Evolutionary conservation across 2,329 filamentous ascomycete species (phyloP).

Genomic region (Talaromyces sp.): DNA sequence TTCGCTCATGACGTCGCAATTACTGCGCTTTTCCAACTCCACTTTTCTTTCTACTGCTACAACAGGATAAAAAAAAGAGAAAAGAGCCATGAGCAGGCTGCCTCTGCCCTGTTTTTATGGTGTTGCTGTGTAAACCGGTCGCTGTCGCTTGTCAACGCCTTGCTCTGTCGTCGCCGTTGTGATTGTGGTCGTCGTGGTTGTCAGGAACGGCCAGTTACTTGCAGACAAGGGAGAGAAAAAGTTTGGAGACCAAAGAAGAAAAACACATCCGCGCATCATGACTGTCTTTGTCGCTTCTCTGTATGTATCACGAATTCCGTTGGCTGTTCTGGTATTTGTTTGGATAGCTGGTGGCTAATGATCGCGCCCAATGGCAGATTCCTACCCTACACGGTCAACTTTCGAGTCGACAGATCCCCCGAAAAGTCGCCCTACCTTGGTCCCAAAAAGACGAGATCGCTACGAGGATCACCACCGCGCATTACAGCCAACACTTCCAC

Average conservation of each 20-base stretch:
- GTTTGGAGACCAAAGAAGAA: background rate
- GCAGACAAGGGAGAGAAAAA: background rate
- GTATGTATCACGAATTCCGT: constrained; percentile 36
- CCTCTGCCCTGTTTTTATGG: background rate
- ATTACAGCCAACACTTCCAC: constrained; percentile 11
- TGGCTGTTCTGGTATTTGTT: constrained; percentile 13
- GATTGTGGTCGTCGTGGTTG: background rate
- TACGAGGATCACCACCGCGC: constrained; percentile 1
- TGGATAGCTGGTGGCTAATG: constrained; percentile 10
- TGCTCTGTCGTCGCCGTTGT: background rate
- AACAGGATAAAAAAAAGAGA: background rate
- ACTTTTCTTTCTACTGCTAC: constrained; percentile 13
- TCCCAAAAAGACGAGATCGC: constrained; percentile 14
- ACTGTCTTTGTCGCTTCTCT: constrained; percentile 57
- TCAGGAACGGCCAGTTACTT: background rate
- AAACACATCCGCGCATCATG: constrained; percentile 36
- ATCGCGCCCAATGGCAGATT: constrained; percentile 55
- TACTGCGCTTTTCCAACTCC: constrained; percentile 12
- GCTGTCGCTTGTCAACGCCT: background rate
- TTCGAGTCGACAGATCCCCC: constrained; percentile 48
- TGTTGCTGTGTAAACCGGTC: background rate
- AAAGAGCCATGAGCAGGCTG: background rate
- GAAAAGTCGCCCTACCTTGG: constrained; percentile 22
- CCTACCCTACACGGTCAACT: constrained; percentile 87
- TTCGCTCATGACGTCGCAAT: constrained; percentile 32